Conservation (phyloP, 108 stramenopile genomes). For the Nitzschia palea region DNA sequence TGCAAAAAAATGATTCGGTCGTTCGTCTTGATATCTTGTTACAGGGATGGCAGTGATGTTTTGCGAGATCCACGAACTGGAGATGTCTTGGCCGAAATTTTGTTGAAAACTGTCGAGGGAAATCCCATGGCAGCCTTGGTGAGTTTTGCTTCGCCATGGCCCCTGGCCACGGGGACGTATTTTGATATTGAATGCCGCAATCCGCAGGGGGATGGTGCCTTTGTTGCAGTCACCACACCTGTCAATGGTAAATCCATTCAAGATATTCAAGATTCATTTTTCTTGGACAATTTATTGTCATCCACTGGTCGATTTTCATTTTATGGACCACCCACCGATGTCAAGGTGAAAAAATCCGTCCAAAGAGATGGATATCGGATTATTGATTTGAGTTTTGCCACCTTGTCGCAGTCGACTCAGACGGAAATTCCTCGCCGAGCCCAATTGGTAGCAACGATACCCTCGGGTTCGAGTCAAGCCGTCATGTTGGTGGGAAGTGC, state of each 20-base stretch:
- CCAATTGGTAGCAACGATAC: constrained; percentile 51
- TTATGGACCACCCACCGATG: constrained; percentile 68
- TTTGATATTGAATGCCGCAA: constrained; percentile 72
- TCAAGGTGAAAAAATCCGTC: constrained; percentile 50
- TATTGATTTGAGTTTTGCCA: constrained; percentile 53
- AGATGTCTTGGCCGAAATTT: constrained; percentile 59
- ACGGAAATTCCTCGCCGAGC: constrained; percentile 67
- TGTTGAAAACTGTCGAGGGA: constrained; percentile 27
- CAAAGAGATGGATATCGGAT: constrained; percentile 37
- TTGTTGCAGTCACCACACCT: constrained; percentile 41
- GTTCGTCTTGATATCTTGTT: neutral
- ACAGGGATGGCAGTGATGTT: constrained; percentile 63
- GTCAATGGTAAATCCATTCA: constrained; percentile 28
- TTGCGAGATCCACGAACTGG: constrained; percentile 42
- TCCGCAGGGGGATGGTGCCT: constrained; percentile 56
- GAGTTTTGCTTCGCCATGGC: constrained; percentile 54
- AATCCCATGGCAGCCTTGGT: constrained; percentile 44
- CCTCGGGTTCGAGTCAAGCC: constrained; percentile 46
- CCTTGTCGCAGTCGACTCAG: constrained; percentile 59
- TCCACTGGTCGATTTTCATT: constrained; percentile 65
- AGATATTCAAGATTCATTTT: constrained; percentile 49
- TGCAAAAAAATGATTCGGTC: neutral
- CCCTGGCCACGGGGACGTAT: constrained; percentile 50
- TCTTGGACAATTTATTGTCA: constrained; percentile 47
- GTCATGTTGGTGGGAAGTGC: constrained; percentile 60